These are phyloP conservation scores for Globisporangium spinosum DNA, from an alignment of 352 stramenopile species.

Conservation along the genomic window DNA sequence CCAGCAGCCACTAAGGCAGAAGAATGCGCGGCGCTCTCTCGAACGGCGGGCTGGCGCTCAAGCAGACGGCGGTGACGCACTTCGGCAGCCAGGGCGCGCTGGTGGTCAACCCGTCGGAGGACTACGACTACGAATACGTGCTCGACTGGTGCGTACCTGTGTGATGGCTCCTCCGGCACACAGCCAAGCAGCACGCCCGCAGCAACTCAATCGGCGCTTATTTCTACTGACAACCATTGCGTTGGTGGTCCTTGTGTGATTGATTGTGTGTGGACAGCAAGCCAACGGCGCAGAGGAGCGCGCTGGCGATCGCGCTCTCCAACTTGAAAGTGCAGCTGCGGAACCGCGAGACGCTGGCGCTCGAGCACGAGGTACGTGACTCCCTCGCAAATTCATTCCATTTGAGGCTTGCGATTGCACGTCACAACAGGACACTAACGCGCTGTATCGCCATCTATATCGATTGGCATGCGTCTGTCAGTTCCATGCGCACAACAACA, in stretches of 20 bases:
- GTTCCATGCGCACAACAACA: constrained; percentile 73
- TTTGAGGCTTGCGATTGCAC: not conserved
- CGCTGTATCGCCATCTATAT: not conserved
- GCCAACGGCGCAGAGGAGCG: constrained; percentile 50
- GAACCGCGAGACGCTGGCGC: constrained; percentile 59
- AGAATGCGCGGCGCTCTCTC: constrained; percentile 48
- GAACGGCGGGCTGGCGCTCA: constrained; percentile 42
- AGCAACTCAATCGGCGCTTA: no score
- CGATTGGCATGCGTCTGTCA: constrained; percentile 9
- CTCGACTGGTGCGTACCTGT: constrained; percentile 49
- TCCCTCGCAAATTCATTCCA: not conserved
- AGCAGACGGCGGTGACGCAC: constrained; percentile 64
- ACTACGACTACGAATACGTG: constrained; percentile 87
- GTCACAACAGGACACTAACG: not conserved
- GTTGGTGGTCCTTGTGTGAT: not conserved
- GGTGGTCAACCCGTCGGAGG: constrained; percentile 38
- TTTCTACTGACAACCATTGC: no score
- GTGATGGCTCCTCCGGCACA: not conserved
- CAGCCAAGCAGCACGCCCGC: no score
- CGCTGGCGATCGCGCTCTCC: constrained; percentile 63
- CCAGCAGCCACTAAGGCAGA: no score
- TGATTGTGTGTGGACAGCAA: constrained; percentile 33
- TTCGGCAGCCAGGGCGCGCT: constrained; percentile 40
- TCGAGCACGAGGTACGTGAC: constrained; percentile 44
- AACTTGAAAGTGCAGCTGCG: constrained; percentile 66